A percentile compares a stretch with the other conserved stretches of the same genome.
These are phyloP conservation scores for Calendula officinalis DNA, from an alignment of 129 eudicot genomes.

Conservation along the genomic window DNA sequence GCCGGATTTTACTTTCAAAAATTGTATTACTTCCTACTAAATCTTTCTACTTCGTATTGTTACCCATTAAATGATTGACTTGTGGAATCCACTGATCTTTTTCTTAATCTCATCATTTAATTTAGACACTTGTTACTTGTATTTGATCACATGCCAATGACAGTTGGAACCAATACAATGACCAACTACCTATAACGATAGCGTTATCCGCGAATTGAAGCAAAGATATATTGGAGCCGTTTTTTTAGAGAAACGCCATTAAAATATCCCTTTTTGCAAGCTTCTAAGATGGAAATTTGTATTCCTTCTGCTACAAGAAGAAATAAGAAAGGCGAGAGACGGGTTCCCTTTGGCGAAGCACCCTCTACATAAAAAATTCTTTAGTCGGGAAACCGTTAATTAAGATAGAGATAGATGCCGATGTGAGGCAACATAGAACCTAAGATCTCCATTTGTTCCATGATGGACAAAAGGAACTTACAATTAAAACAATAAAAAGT, in stretches of 20 bases:
- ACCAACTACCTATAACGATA: neutral
- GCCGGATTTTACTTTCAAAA: too few relatives aligned
- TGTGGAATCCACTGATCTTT: too few relatives aligned
- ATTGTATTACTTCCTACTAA: too few relatives aligned
- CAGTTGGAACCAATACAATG: too few relatives aligned
- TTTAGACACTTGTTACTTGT: too few relatives aligned
- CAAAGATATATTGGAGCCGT: neutral
- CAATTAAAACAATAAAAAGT: neutral
- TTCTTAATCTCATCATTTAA: too few relatives aligned
- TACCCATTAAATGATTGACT: too few relatives aligned
- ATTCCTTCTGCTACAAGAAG: neutral
- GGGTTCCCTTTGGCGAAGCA: neutral
- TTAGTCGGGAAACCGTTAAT: neutral
- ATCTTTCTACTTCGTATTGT: too few relatives aligned
- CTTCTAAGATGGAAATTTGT: neutral
- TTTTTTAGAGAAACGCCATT: neutral
- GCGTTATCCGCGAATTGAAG: neutral
- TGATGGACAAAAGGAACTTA: neutral
- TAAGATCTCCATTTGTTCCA: neutral
- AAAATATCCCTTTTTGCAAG: neutral
- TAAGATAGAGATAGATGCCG: neutral
- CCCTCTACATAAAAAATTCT: neutral
- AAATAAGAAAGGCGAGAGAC: neutral
- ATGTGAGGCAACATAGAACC: neutral
- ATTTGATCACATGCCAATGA: too few relatives aligned